Base-by-base conservation (phyloP, 1,284 basidiomycete genomes). In the Rhodotorula sp. region DNA sequence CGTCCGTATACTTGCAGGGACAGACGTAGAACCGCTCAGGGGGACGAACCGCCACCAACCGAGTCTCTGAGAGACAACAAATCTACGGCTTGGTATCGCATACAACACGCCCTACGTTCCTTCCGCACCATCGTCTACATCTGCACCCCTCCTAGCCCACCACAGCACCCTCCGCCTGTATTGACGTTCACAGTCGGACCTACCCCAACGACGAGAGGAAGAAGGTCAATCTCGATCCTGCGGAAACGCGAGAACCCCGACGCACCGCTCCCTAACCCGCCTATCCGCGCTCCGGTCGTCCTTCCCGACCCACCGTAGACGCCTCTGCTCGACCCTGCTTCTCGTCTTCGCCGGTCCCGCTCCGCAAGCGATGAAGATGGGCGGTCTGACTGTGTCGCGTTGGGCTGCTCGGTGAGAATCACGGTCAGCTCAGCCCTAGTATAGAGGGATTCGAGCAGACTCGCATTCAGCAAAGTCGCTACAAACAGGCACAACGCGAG, bases 401-500 rank as follows among this genome's bases (percentile, higher is more conserved):
- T 58, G 0, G 65, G 65, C 65, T 66, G 59, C 16, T 28, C 16
- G 31, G 52, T 20, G 22, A 15, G 9, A 0, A 2, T 9, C 8
- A 18, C 5, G 26, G 58, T 57, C 40, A 56, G 54, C 26, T 11
- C 28, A 4, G 2, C 1, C 5, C 6, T 13, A 6, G 7, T 28
- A 0, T 1, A 11, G 22, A 13, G 26, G 26, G 31, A 3, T 1
- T 13, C 5, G n/a, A 26, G 20, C 7, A 11, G 0, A 31, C 62
- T 7, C 40, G 62, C 67, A 31, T 63, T 63, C 46, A 69, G 24
- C 30, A 69, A 31, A 6, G 68, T 69, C n/a, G 26, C 11, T 47
- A 69, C 9, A 57, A 69, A 66, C 51, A 69, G 60, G 52, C 16
- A 26, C 15, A 65, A 5, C 0, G 59, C 60, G 40, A 69, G 60